Evolutionary conservation across 306 rosid species (phyloP), one percentile per base, ranked within the genome.

Genomic region (Quercus parvula): DNA sequence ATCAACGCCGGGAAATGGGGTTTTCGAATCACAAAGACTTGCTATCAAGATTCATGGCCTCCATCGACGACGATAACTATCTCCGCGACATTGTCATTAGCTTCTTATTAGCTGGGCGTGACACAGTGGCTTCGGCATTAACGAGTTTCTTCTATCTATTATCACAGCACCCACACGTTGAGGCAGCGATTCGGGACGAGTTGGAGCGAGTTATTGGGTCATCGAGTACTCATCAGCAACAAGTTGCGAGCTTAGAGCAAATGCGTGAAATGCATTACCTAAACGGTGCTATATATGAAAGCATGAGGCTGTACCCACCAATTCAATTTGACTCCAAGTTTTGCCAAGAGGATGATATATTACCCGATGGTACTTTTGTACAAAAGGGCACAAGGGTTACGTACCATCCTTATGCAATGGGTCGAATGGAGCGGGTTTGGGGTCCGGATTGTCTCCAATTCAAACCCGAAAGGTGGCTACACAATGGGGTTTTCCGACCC

Each of bases 341-440:
- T 25, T 88, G 94, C 0, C 24, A 44, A 1, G 94, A 89, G 3
- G 97, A 95, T 69, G 99, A 95, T 58, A 86, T 93, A 41, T 74
- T 95, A 12, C 98, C 99, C 0, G 99, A 95, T 14, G 98, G 98
- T 5, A 93, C 96, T 0, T 83, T 91, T n/a, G 85, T 95, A 1
- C 56, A 27, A 19, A 85, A 83, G 22, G 99, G 99, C 0, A 90
- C 92, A 1, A 58, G 99, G 31, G 94, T 95, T 1, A 95, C 98
- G 0, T 95, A 91, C 71, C 98, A 95, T 73, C 97, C 96, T 0
- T 95, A 91, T 22, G 99, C 98, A 0, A 95, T 95, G 99, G 99
- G 98, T n/a, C 89, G 99, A 70, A 91, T 91, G 98, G 96, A 89
- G 54, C 74, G 41, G 0, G 59, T 92, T 5, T 95, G 99, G 99